Conservation (phyloP, 257 asterid species). For the Solanum habrochaites region DNA sequence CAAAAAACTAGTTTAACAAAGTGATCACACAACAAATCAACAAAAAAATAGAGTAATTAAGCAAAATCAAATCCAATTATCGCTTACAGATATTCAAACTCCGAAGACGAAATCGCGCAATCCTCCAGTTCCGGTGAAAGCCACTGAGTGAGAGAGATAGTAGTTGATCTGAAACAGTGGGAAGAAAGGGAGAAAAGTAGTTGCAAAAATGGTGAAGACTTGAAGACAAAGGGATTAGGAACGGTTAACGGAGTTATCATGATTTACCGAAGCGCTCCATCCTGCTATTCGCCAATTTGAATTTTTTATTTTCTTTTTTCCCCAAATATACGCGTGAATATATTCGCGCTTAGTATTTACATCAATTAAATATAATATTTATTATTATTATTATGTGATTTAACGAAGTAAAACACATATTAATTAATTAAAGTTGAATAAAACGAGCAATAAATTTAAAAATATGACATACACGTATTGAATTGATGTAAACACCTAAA, state of each 20-base stretch:
- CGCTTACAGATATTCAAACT: neutral
- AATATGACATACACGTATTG: fast-evolving
- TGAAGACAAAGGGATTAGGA: constrained; percentile 20
- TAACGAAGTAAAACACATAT: no score
- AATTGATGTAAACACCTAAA: no score
- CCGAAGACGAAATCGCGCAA: neutral
- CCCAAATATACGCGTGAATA: neutral
- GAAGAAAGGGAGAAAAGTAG: neutral
- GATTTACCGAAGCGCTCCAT: neutral
- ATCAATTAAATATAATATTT: no score
- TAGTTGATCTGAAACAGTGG: constrained; percentile 17
- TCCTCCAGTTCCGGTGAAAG: neutral
- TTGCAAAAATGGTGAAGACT: constrained; percentile 22
- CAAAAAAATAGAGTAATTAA: no score
- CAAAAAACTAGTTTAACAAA: neutral
- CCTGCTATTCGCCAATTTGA: neutral
- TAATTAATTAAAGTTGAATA: no score
- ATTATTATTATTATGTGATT: no score
- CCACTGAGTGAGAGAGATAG: neutral
- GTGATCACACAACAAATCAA: neutral
- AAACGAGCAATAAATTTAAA: no score
- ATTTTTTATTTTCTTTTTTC: neutral
- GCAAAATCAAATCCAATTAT: neutral
- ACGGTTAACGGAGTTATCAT: neutral
- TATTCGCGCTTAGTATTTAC: no score